phyloP scores from a whole-genome alignment of 495 filamentous ascomycete genomes.

The Ascobolus immersus region DNA sequence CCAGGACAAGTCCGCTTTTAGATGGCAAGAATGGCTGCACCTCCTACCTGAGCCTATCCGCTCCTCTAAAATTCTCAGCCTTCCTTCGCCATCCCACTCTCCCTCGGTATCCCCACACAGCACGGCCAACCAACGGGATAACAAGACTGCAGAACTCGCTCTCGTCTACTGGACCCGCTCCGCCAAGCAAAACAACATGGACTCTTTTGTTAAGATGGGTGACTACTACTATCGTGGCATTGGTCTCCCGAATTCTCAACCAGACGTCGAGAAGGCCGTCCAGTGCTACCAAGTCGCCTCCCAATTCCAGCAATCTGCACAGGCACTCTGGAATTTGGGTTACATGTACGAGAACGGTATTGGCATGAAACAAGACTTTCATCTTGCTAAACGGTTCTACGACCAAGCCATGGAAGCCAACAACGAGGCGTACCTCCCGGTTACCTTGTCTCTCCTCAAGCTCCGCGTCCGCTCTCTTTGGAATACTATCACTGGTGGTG shows the following conservation, averaged over 20 bases:
- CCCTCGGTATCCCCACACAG: not conserved
- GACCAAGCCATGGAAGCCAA: constrained; percentile 80
- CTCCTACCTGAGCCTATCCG: not conserved
- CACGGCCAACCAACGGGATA: constrained; percentile 13
- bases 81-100: too few relatives aligned
- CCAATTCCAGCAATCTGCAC: constrained; percentile 70
- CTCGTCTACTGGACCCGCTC: constrained; percentile 93
- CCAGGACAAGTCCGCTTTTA: constrained; percentile 40
- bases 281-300: constrained; percentile 79
- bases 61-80: too few relatives aligned
- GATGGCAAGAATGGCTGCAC: constrained; percentile 20
- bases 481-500: constrained; percentile 76
- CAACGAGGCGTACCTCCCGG: constrained; percentile 79
- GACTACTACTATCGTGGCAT: constrained; percentile 77
- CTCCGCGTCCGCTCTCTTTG: constrained; percentile 62
- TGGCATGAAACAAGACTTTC: constrained; percentile 82
- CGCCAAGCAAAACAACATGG: constrained; percentile 76
- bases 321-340: constrained; percentile 88
- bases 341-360: constrained; percentile 99
- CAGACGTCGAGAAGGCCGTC: constrained; percentile 67
- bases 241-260: constrained; percentile 41
- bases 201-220: constrained; percentile 91
- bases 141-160: constrained; percentile 27
- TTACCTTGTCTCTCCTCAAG: constrained; percentile 68
- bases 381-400: constrained; percentile 89